Evolutionary conservation across 441 rosid genomes (phyloP).

Genomic region (Aquilaria agallochum): DNA sequence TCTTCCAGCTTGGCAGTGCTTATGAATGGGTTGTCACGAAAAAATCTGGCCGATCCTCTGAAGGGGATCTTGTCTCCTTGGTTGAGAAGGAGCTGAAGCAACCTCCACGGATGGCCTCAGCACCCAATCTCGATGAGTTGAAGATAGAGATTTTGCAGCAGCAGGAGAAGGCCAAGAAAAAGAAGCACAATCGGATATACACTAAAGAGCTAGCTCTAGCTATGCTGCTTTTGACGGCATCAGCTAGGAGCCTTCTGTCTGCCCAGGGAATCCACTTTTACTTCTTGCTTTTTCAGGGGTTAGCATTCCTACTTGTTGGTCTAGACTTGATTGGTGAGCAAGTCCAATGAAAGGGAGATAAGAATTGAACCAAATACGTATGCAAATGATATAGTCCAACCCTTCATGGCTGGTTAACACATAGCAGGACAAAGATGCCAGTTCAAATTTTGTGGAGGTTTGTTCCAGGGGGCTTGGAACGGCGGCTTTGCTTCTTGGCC

Average conservation of each 20-base stretch:
- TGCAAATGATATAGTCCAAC: neutral
- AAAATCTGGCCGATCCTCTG: constrained; percentile 84
- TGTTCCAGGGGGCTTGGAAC: neutral
- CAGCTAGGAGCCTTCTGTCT: constrained; percentile 72
- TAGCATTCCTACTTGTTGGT: constrained; percentile 80
- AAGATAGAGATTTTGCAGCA: constrained; percentile 39
- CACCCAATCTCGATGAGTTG: constrained; percentile 47
- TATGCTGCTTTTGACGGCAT: constrained; percentile 64
- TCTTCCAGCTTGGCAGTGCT: constrained; percentile 88
- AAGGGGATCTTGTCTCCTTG: constrained; percentile 65
- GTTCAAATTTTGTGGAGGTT: neutral
- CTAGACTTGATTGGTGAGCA: constrained; percentile 86
- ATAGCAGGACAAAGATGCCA: neutral
- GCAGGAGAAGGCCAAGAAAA: constrained; percentile 34
- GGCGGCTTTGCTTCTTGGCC: neutral
- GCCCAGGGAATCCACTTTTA: constrained; percentile 91
- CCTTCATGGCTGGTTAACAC: neutral
- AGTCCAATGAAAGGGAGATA: constrained; percentile 47
- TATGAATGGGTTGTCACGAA: constrained; percentile 91
- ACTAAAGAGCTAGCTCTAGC: constrained; percentile 71
- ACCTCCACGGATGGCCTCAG: constrained; percentile 44
- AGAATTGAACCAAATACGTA: neutral
- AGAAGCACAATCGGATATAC: constrained; percentile 78
- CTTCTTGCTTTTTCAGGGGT: constrained; percentile 86
- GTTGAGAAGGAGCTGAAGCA: constrained; percentile 43